A percentile compares a stretch with the other conserved stretches of the same genome.
Conservation (phyloP, 164 flowering plant species). For the Liquidambar formosana region DNA sequence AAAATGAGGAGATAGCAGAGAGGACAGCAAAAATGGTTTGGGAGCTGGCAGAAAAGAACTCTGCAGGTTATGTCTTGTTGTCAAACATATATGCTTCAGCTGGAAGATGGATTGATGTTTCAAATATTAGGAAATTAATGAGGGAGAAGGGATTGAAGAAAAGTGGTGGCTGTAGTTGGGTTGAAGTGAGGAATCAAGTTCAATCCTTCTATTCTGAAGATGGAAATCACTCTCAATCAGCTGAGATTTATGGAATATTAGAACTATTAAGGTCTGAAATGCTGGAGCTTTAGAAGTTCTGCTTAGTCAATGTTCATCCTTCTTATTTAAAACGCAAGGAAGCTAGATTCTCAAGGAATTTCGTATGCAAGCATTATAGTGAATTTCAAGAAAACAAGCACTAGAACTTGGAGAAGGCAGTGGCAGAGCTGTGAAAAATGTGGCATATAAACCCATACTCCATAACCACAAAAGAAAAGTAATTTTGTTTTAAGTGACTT, state of each 20-base stretch:
- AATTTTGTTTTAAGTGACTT: too few relatives aligned
- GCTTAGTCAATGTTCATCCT: not conserved
- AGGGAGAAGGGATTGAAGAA: slow-evolving; percentile 53
- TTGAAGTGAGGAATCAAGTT: slow-evolving; percentile 46
- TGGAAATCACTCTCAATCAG: slow-evolving; percentile 28
- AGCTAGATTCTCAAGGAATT: too few relatives aligned
- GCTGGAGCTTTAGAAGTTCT: not conserved
- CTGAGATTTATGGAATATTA: slow-evolving; percentile 39
- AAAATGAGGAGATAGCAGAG: slow-evolving; percentile 50
- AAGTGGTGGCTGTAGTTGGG: slow-evolving; percentile 60
- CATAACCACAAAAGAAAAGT: too few relatives aligned
- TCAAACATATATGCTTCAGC: slow-evolving; percentile 67
- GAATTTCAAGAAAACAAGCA: too few relatives aligned
- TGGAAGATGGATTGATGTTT: slow-evolving; percentile 59
- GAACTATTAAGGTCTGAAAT: slow-evolving; percentile 34
- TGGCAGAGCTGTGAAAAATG: too few relatives aligned
- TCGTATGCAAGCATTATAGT: too few relatives aligned
- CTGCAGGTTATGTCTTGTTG: slow-evolving; percentile 55
- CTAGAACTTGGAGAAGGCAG: too few relatives aligned
- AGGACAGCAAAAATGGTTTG: slow-evolving; percentile 41
- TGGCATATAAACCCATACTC: too few relatives aligned
- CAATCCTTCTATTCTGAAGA: slow-evolving; percentile 56
- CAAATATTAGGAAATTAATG: slow-evolving; percentile 45
- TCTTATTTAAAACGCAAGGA: not conserved
- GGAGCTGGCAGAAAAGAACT: slow-evolving; percentile 35